phyloP scores from a whole-genome alignment of 2,329 filamentous ascomycete species.

The Myotisia sp. region DNA sequence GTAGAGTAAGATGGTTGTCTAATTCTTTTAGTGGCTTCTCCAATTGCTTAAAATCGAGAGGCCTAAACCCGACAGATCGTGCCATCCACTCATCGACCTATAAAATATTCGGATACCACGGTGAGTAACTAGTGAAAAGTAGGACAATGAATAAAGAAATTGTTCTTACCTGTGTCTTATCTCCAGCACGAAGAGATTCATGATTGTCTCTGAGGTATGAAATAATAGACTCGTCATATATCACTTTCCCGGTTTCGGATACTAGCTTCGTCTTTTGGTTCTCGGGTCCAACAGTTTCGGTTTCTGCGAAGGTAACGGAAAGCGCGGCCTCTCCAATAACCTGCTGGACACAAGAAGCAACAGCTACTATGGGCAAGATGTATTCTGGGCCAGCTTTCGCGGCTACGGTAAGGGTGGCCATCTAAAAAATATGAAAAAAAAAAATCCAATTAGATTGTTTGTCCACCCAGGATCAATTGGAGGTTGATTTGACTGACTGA shows the following conservation, averaged over 20 bases:
- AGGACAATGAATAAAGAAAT: neutral
- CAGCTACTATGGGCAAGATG: conserved; percentile 11
- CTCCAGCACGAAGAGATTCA: conserved; percentile 9
- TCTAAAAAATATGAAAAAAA: no score
- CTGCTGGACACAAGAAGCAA: conserved; percentile 11
- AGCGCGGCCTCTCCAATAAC: conserved; percentile 8
- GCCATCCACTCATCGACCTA: conserved; percentile 15
- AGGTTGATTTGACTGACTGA: no score
- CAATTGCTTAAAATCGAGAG: conserved; percentile 13
- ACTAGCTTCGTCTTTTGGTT: conserved; percentile 11
- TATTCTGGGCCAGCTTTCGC: conserved; percentile 11
- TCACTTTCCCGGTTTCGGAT: conserved; percentile 7
- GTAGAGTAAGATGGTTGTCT: conserved; percentile 14
- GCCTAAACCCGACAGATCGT: conserved; percentile 9
- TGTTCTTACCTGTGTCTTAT: conserved; percentile 10
- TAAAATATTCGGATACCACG: no score
- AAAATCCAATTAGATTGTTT: no score
- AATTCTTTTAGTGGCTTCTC: conserved; percentile 15
- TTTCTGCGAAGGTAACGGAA: conserved; percentile 10
- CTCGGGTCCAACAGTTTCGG: conserved; percentile 11
- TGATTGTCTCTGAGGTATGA: conserved; percentile 11
- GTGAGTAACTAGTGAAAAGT: neutral
- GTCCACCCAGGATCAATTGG: no score
- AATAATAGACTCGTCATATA: conserved; percentile 13
- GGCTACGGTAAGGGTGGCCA: conserved; percentile 12